Evolutionary conservation across 129 eudicot genomes (phyloP), one percentile per base, ranked within the genome.

Genomic region (Pittosporum tobira): DNA sequence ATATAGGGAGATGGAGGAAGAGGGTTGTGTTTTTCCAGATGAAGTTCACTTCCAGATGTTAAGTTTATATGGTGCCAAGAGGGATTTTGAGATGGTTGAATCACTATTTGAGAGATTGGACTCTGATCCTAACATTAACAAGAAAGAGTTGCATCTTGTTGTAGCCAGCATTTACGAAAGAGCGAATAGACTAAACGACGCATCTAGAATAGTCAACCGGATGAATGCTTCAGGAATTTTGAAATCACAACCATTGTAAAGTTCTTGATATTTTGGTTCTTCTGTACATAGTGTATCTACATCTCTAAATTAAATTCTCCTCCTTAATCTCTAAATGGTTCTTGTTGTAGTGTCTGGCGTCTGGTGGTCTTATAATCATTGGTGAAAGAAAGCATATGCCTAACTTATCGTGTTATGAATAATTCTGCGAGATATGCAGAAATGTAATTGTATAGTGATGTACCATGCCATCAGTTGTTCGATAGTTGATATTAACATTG

Each of bases 1-100:
- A 19, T 91, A 91, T 56, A 69, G 18, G 63, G 96, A 91, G 69
- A 75, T 91, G 85, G 78, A 81, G 48, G 84, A 83, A 10, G 84
- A 73, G 70, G 98, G 94, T 51, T 91, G 98, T 75, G 86, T 83
- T 61, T 91, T 91, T 58, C 82, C 87, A 0, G 88, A 86, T 63
- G 96, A 91, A 64, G 87, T 86, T 62, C 96, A 91, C 59, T 91
- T 91, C 65, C 95, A 91, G 67, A 91, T 91, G 98, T 45, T 86
- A 51, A 78, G 94, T 63, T 66, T 91, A n/a, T 81, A 72, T 63
- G 94, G 94, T 12, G 89, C 84, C 29, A 76, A 74, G 73, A 57
- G 81, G 57, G 87, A 86, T 69, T 91, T 83, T 47, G 73, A 78
- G 61, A 77, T 52, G 80, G 81, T 91, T 22, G 90, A 86, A 45